Evolutionary conservation across 2,329 filamentous ascomycete genomes (phyloP), one percentile per base, ranked within the genome.

Genomic region (Pseudocercospora ulei): DNA sequence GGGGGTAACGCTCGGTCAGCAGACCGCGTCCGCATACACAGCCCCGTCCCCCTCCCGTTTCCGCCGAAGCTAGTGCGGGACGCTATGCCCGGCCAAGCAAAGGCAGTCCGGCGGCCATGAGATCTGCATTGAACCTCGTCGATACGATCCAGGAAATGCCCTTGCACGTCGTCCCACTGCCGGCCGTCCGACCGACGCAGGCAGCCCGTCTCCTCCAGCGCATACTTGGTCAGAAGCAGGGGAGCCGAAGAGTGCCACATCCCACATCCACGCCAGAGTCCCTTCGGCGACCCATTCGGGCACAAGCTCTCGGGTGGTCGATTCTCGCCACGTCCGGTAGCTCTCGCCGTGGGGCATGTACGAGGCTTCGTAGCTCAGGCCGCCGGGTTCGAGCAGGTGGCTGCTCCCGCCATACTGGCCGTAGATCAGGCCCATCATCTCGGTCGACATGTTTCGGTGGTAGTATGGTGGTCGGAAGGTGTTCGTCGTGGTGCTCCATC

Each of bases 391-490:
- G 65, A 74, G 49, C 76, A 29, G 33, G 20, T 43, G 35, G 16
- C 26, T 28, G 6, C 20, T 28, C 2, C 37, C 75, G 47, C 78
- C 71, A 51, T 76, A 75, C 5, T 61, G 65, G 12, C 71, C 71
- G 22, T 62, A 58, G 39, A 76, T 69, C 13, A 75, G 59, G 1
- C 71, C 72, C 70, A 75, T 74, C 59, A 76, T 75, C 57, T 78
- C 75, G 38, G 68, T 71, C 62, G 75, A 75, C 9, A 71, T 74
- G 64, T 78, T 78, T 51, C 75, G 70, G 61, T 82, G 78, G 63
- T 78, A 82, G 67, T 76, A 82, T 0, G 78, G 78, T 18, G 76
- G 75, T 6, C 78, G 71, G 65, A 80, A 81, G 0, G 78, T 82
- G 53, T 78, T 68, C 49, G 78, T 73, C 2, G 69, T 71, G 0